Base-by-base conservation (phyloP, 2,329 filamentous ascomycete species). In the Epichloe hybrida region DNA sequence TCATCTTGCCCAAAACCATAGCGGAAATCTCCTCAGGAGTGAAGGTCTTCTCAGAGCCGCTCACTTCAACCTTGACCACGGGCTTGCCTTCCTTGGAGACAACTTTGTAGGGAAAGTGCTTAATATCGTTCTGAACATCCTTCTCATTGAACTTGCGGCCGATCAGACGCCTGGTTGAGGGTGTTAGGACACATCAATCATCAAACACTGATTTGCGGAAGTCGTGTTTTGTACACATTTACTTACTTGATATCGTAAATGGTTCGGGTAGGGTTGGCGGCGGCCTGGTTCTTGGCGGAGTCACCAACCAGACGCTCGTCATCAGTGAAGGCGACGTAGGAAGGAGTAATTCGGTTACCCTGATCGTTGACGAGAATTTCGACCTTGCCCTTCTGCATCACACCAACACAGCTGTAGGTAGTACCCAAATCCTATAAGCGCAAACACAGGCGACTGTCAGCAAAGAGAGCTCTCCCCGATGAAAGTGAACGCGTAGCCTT, bases 31-130 rank as follows among this genome's bases (percentile, higher is more conserved):
- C 85, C 71, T 89, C 86, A 55, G 86, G 84, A 54, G 85, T 88
- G 74, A 89, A 88, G 57, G 74, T 77, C 75, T 84, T 88, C 61
- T 79, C 69, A 55, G 74, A 61, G 52, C 81, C 79, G 65, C 73
- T 66, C 59, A 87, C 81, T 52, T 85, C 70, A 61, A 91, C 86
- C 67, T 85, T 78, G 66, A 98, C 83, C 59, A 83, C 73, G 57
- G 93, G 93, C 77, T 96, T 95, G 68, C 83, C 89, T 71, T 86
- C 81, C 77, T 93, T 90, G 77, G 86, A 79, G 65, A 88, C 67
- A 55, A 98, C 86, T 75, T 88, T 88, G 85, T 91, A 98, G 64
- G 93, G 91, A 80, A 95, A 96, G 78, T 96, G 87, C 86, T 98
- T 97, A 67, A 93, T 80, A 67, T 98, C 93, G 66, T 76, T 79